Conservation (phyloP, 139 green algal species). For the Chlamydomonas applanata region DNA sequence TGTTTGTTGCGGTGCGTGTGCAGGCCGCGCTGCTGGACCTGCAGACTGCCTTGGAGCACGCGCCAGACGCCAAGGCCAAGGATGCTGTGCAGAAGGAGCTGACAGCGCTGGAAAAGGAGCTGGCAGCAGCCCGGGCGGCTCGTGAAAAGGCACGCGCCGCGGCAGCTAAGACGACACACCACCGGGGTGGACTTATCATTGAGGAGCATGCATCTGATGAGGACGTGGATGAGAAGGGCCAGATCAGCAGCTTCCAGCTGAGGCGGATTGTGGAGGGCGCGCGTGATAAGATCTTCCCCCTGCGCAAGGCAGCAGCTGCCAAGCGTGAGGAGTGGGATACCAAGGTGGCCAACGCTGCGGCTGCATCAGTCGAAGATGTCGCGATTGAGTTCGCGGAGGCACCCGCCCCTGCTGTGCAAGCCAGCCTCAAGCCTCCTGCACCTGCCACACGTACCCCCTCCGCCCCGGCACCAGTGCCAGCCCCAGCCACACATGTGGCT, state of each 20-base stretch:
- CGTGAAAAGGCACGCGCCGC: neutral
- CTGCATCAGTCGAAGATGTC: too few species aligned
- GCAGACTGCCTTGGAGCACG: conserved; percentile 11
- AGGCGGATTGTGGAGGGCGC: neutral
- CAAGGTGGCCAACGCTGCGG: neutral
- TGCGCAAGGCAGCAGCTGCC: neutral
- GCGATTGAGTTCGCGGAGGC: too few species aligned
- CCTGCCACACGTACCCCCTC: too few species aligned
- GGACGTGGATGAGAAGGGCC: conserved; percentile 18
- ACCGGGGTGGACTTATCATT: conserved; percentile 25
- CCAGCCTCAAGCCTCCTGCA: too few species aligned
- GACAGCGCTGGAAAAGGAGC: neutral
- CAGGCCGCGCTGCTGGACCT: conserved; percentile 19
- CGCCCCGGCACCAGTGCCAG: too few species aligned
- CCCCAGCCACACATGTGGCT: too few species aligned
- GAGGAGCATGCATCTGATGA: conserved; percentile 14
- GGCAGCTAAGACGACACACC: neutral
- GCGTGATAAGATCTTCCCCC: neutral
- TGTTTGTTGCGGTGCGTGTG: too few species aligned
- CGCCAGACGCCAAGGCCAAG: conserved; percentile 1
- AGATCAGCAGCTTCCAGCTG: conserved; percentile 7
- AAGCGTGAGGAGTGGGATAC: conserved; percentile 1
- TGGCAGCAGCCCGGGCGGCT: neutral
- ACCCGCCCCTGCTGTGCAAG: too few species aligned
- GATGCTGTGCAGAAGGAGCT: neutral